Evolutionary conservation across 2,329 filamentous ascomycete species (phyloP), one percentile per base, ranked within the genome.

Genomic region (Pezicula rhizophila): DNA sequence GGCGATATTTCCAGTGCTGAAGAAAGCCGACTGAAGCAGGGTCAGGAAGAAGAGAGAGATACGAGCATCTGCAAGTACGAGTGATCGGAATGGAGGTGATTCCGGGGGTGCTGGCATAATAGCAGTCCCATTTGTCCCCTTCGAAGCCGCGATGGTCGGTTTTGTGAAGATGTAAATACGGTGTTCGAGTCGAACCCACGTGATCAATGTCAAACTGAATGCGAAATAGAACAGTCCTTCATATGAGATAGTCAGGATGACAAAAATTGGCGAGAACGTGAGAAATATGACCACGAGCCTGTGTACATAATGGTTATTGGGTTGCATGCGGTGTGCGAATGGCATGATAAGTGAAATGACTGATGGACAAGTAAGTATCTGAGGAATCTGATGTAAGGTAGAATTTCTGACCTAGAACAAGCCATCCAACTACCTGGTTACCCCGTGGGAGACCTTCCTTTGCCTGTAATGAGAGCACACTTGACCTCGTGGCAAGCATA

Each of bases 191-290:
- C 84, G 82, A 31, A 96, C 88, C 93, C 93, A 99, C 48, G 84
- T 83, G 45, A 96, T 76, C 5, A 99, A 72, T 18, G 85, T 87
- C 47, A 86, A 73, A 62, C 84, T 90, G 68, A 96, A 99, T 10
- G 85, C 82, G 51, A 96, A 81, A 68, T 97, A 99, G 67, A 99
- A 99, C 2, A 99, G 76, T 0, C 92, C 92, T 68, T 99, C 93
- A 70, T 95, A 99, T 1, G 92, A 96, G 59, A 97, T 96, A 7
- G 91, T 95, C 45, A 99, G 80, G 61, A 99, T 92, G 63, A 99
- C 86, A 68, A 97, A 99, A 1, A 87, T 86, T 0, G 93, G 93
- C 0, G 92, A 87, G 64, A 95, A 97, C 5, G 91, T 87, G 43
- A 99, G 75, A 71, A 97, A 99, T 47, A 96, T 83, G 58, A 95